Percentiles rank a stretch among this genome's conserved stretches.
Conservation (phyloP, 768 basidiomycete species). For the Xerocomus spinulosus region DNA sequence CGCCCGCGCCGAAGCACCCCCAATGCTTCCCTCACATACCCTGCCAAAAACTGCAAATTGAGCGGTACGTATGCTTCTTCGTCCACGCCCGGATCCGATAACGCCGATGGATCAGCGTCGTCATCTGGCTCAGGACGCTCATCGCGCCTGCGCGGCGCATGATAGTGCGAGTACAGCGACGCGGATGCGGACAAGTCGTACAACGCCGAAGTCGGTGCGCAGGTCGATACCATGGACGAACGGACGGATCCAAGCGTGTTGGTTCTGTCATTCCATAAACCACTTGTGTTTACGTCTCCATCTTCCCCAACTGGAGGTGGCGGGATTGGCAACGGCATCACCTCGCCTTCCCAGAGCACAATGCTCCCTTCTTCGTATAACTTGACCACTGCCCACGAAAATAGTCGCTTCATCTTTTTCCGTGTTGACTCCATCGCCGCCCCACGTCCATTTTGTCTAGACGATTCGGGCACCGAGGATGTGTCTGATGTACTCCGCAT, state of each 20-base stretch:
- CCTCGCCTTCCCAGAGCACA: slow-evolving; percentile 67
- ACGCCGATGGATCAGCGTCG: slow-evolving; percentile 36
- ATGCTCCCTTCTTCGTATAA: slow-evolving; percentile 70
- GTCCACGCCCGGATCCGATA: slow-evolving; percentile 56
- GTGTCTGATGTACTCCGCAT: neutral
- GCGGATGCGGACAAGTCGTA: slow-evolving; percentile 15
- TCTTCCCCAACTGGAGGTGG: slow-evolving; percentile 4
- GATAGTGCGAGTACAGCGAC: slow-evolving; percentile 25
- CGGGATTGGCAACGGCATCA: slow-evolving; percentile 31
- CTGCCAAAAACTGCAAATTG: slow-evolving; percentile 46
- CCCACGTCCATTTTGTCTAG: neutral
- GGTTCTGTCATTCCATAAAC: slow-evolving; percentile 46
- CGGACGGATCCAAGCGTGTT: neutral
- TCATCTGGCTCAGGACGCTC: slow-evolving; percentile 24
- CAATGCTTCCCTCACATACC: slow-evolving; percentile 45
- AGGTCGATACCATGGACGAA: neutral
- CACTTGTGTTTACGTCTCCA: slow-evolving; percentile 21
- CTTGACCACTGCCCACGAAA: slow-evolving; percentile 58
- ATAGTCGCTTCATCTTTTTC: slow-evolving; percentile 63
- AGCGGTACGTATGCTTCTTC: slow-evolving; percentile 65
- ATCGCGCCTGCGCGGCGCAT: slow-evolving; percentile 12
- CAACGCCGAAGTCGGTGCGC: neutral
- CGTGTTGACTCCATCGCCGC: slow-evolving; percentile 19
- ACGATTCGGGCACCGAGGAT: neutral
- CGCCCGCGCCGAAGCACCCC: slow-evolving; percentile 25